These are phyloP conservation scores for Candida montana DNA, from an alignment of 805 yeast species.

Conservation along the genomic window DNA sequence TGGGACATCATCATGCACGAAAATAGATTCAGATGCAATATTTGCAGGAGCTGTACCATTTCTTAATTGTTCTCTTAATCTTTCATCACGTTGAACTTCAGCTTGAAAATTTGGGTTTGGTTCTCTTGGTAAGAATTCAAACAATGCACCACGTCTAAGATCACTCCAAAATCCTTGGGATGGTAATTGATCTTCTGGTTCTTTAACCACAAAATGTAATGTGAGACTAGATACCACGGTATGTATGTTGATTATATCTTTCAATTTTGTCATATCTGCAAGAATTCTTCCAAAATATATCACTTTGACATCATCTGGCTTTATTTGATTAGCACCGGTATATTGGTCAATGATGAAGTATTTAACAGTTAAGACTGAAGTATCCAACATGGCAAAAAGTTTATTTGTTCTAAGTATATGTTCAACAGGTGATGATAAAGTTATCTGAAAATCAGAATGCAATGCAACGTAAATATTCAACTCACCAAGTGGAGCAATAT, in stretches of 20 bases:
- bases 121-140: slow-evolving; percentile 28
- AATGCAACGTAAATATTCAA: not conserved
- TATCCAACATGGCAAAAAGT: slow-evolving; percentile 15
- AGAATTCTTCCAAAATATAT: slow-evolving; percentile 24
- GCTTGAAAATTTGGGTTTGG: slow-evolving; percentile 24
- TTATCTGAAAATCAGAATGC: slow-evolving; percentile 21
- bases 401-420: slow-evolving; percentile 9
- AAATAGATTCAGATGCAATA: not conserved
- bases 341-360: slow-evolving; percentile 24
- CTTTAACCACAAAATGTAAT: slow-evolving; percentile 21
- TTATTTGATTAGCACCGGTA: slow-evolving; percentile 12
- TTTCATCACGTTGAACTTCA: slow-evolving; percentile 22
- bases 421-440: slow-evolving; percentile 22
- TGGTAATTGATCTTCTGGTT: slow-evolving; percentile 11
- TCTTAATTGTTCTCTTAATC: slow-evolving; percentile 20
- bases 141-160: slow-evolving; percentile 21
- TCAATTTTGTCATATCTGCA: slow-evolving; percentile 15
- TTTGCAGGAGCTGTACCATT: not conserved
- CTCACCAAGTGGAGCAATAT: slow-evolving; percentile 28
- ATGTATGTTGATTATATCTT: slow-evolving; percentile 10
- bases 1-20: slow-evolving; percentile 3
- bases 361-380: slow-evolving; percentile 19
- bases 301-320: slow-evolving; percentile 20
- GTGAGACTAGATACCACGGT: slow-evolving; percentile 3
- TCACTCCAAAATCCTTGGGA: slow-evolving; percentile 26